Conservation (phyloP, 1,284 basidiomycete species). For the Inonotus obliquus region DNA sequence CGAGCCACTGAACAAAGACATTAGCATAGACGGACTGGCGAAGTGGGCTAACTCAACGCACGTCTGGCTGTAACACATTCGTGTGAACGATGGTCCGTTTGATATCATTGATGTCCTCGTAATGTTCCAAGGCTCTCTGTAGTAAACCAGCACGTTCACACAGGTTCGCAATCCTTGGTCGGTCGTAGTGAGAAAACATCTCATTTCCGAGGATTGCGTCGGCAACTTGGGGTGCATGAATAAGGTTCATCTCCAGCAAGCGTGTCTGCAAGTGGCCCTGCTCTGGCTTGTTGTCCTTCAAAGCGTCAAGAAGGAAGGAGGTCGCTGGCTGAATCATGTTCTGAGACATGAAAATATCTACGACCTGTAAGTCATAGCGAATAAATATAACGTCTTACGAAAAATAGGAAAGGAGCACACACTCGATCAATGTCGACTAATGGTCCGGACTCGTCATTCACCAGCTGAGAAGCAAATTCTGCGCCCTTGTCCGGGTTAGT, state of each 20-base stretch:
- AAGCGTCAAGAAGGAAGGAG: conserved; percentile 96
- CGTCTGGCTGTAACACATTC: conserved; percentile 81
- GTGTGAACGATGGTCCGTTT: conserved; percentile 98
- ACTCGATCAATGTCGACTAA: conserved; percentile 93
- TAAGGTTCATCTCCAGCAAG: conserved; percentile 96
- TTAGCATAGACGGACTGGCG: background rate
- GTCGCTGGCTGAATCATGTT: conserved; percentile 99
- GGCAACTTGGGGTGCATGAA: conserved; percentile 97
- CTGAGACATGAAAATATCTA: conserved; percentile 99
- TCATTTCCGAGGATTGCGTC: conserved; percentile 99
- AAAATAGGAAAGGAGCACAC: conserved; percentile 25
- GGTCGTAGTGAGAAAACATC: conserved; percentile 98
- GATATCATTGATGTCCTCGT: conserved; percentile 96
- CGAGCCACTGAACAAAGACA: conserved; percentile 71
- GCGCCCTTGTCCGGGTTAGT: conserved; percentile 97
- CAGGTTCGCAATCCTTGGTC: conserved; percentile 94
- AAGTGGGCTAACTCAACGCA: conserved; percentile 31
- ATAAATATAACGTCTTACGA: background rate
- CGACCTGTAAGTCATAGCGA: conserved; percentile 47
- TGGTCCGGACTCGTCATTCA: conserved; percentile 91
- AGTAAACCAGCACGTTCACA: conserved; percentile 97
- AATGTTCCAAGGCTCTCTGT: conserved; percentile 96
- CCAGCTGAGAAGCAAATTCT: conserved; percentile 94
- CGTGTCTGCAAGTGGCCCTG: conserved; percentile 96
- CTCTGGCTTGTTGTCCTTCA: conserved; percentile 99